Evolutionary conservation across 371 early-diverging fungal genomes (phyloP), one percentile per base, ranked within the genome.

Genomic region (Circinella minor): DNA sequence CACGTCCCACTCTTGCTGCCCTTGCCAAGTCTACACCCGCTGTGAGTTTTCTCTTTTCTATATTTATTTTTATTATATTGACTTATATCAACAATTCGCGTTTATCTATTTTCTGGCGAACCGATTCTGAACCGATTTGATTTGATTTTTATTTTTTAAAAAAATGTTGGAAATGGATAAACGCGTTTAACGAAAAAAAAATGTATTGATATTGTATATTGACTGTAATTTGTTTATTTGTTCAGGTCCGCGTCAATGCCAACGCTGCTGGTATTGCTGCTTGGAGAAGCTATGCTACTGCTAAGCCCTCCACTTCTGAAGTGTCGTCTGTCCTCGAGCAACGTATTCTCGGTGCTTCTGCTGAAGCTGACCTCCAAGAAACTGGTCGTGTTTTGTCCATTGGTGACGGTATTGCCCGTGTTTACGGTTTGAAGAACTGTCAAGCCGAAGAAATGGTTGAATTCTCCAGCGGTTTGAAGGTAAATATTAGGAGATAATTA

Each of bases 391-490:
- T 98, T 70, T 86, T 98, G 81, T 96, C 96, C 79, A 95, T 98
- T 77, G 97, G 98, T 91, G 98, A 97, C 88, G 97, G 97, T 95
- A 96, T 97, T 86, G 96, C 97, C 74, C 95, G 96, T 91, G 95
- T 97, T 73, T 96, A 95, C 71, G 96, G 98, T 66, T 86, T 96
- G 83, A 93, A 93, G 89, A 95, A 96, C 84, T 89, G 91, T 76
- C 96, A 97, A 86, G 96, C 98, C 80, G 98, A 97, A 86, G 98
- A 97, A 89, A 96, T 97, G 97, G 98, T 97, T 79, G 97, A 97
- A 78, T 97, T 97, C 91, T 94, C 95, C 73, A 92, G 92, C 84
- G 98, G 98, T 80, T 85, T 97, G 67, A 94, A 93, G 92, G 94
- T 91, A 82, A n/a, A n/a, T 27, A 27, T 1, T 27, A 27, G 27